phyloP scores from a whole-genome alignment of 148 eudicot species.

The Euryodendron excelsum region DNA sequence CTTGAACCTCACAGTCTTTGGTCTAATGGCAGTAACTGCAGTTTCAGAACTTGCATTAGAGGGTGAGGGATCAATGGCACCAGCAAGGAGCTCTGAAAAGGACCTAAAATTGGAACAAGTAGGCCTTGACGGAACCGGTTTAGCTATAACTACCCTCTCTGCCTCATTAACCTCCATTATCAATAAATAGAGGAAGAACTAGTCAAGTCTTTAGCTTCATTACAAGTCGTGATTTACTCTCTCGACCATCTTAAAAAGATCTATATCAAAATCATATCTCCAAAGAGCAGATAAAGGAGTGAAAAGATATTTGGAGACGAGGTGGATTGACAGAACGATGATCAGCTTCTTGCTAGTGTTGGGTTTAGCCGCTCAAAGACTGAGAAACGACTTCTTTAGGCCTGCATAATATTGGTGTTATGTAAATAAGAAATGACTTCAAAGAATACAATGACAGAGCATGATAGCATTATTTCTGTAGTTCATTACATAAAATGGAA shows the following conservation, averaged over 20 bases:
- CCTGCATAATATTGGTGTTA: background rate
- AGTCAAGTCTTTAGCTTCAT: background rate
- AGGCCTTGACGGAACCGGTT: constrained; percentile 90
- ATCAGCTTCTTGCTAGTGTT: constrained; percentile 9
- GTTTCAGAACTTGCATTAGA: constrained; percentile 33
- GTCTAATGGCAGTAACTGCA: constrained; percentile 59
- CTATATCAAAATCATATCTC: background rate
- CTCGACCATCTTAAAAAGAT: background rate
- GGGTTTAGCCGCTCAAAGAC: constrained; percentile 5
- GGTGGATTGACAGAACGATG: background rate
- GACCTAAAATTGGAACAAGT: constrained; percentile 45
- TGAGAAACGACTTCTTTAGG: background rate
- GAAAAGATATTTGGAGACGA: background rate
- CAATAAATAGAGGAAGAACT: background rate
- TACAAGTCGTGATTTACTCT: background rate
- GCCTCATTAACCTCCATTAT: constrained; percentile 63
- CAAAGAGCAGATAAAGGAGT: background rate
- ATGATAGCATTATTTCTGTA: background rate
- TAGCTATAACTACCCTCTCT: constrained; percentile 56
- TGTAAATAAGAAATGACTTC: background rate
- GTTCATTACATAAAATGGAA: background rate
- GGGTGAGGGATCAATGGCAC: constrained; percentile 46
- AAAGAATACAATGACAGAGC: background rate
- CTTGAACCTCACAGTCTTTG: constrained; percentile 67
- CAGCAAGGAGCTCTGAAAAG: constrained; percentile 66